phyloP scores from a whole-genome alignment of 306 rosid species.

The Prunus fruticosa region DNA sequence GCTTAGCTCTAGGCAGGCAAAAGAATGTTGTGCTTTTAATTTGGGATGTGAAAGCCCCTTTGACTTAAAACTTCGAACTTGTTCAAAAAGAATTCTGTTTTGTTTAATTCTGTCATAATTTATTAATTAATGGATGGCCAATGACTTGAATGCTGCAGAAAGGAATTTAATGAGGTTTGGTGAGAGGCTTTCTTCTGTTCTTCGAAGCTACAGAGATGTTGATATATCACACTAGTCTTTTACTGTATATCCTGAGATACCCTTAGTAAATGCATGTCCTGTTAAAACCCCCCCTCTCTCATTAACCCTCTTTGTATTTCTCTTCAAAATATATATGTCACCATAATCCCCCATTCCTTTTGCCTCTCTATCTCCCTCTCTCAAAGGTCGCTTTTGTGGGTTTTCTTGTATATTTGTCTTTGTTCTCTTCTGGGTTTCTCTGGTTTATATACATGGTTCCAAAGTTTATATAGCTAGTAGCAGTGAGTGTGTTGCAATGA shows the following conservation, averaged over 20 bases:
- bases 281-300: background rate
- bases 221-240: conserved; percentile 50
- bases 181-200: conserved; percentile 40
- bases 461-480: background rate
- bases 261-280: conserved; percentile 47
- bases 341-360: conserved; percentile 39
- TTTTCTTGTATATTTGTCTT: conserved; percentile 13
- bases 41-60: conserved; percentile 9
- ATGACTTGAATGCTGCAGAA: background rate
- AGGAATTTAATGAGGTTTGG: conserved; percentile 71
- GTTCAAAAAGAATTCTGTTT: conserved; percentile 22
- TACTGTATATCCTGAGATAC: conserved; percentile 62
- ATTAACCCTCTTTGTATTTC: background rate
- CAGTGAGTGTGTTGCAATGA: background rate
- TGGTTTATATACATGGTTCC: conserved; percentile 13
- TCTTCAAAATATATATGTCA: background rate
- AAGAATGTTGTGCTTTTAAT: conserved; percentile 43
- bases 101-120: conserved; percentile 21
- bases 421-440: background rate
- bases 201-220: conserved; percentile 45
- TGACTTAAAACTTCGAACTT: conserved; percentile 21
- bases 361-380: conserved; percentile 27
- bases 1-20: background rate
- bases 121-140: conserved; percentile 20
- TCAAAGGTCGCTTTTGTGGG: conserved; percentile 19